phyloP scores from a whole-genome alignment of 768 basidiomycete species.

The Tricholoma flavovirens region DNA sequence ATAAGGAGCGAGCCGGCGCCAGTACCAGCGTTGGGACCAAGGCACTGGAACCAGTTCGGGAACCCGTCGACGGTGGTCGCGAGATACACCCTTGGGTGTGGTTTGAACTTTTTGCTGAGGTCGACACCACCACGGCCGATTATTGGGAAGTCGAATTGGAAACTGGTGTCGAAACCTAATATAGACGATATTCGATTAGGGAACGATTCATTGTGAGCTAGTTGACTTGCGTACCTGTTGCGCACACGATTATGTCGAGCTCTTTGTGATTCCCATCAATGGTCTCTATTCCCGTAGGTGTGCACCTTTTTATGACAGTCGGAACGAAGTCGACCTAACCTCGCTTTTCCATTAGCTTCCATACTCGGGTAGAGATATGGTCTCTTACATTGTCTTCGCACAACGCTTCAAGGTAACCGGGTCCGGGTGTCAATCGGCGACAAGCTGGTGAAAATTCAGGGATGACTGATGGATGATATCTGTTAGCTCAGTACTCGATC shows the following conservation, averaged over 20 bases:
- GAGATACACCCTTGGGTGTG: conserved; percentile 54
- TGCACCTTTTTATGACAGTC: conserved; percentile 45
- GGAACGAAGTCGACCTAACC: conserved; percentile 50
- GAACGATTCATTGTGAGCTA: background rate
- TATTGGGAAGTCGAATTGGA: conserved; percentile 42
- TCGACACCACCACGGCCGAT: conserved; percentile 48
- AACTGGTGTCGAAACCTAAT: conserved; percentile 49
- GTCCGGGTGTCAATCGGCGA: conserved; percentile 61
- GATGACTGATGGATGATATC: conserved; percentile 33
- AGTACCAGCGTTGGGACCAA: conserved; percentile 54
- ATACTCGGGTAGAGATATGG: background rate
- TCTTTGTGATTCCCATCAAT: conserved; percentile 48
- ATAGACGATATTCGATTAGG: background rate
- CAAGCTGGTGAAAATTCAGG: conserved; percentile 56
- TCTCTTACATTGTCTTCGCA: conserved; percentile 52
- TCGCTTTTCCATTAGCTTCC: background rate
- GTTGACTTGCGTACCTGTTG: conserved; percentile 39
- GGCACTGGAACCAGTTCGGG: conserved; percentile 57
- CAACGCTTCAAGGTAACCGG: conserved; percentile 62
- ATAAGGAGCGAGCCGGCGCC: conserved; percentile 52
- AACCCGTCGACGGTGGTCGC: conserved; percentile 57
- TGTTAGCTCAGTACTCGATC: background rate
- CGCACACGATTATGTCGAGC: conserved; percentile 57
- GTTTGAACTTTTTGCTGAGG: conserved; percentile 46
- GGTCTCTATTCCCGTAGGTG: conserved; percentile 52